Evolutionary conservation across 371 early-diverging fungal species (phyloP).

Genomic region (Mortierella sp.): DNA sequence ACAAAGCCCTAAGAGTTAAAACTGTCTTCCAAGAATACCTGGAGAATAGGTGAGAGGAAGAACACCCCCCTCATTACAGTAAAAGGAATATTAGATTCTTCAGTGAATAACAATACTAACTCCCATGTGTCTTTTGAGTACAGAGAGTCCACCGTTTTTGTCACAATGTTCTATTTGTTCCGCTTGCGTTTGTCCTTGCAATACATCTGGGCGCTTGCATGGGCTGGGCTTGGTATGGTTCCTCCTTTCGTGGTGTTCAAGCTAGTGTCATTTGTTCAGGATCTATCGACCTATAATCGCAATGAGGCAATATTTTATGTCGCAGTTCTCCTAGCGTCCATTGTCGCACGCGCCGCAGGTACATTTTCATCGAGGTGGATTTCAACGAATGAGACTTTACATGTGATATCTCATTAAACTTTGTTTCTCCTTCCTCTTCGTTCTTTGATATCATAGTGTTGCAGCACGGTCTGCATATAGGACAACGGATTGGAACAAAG

Average conservation of each 20-base stretch:
- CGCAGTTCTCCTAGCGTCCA: constrained; percentile 24
- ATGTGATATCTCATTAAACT: background rate
- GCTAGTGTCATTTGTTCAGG: constrained; percentile 39
- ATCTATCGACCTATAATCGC: constrained; percentile 39
- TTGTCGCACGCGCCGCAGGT: constrained; percentile 45
- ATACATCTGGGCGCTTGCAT: constrained; percentile 39
- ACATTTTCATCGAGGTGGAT: background rate
- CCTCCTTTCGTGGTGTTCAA: constrained; percentile 50
- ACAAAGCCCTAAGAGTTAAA: constrained; percentile 39
- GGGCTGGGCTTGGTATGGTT: constrained; percentile 45
- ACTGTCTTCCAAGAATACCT: constrained; percentile 42
- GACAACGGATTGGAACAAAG: constrained; percentile 46
- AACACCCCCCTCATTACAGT: background rate
- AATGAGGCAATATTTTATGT: constrained; percentile 52
- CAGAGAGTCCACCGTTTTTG: constrained; percentile 43
- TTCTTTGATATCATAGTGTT: constrained; percentile 17
- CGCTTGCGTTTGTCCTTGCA: constrained; percentile 32
- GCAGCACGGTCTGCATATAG: constrained; percentile 53
- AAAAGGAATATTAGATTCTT: background rate
- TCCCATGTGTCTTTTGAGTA: background rate
- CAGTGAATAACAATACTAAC: background rate
- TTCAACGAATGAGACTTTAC: background rate
- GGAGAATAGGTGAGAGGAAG: constrained; percentile 28
- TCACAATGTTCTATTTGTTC: constrained; percentile 49
- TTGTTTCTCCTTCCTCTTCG: background rate